Conservation (phyloP, 1,284 basidiomycete genomes). For the Papiliotrema terrestris region DNA sequence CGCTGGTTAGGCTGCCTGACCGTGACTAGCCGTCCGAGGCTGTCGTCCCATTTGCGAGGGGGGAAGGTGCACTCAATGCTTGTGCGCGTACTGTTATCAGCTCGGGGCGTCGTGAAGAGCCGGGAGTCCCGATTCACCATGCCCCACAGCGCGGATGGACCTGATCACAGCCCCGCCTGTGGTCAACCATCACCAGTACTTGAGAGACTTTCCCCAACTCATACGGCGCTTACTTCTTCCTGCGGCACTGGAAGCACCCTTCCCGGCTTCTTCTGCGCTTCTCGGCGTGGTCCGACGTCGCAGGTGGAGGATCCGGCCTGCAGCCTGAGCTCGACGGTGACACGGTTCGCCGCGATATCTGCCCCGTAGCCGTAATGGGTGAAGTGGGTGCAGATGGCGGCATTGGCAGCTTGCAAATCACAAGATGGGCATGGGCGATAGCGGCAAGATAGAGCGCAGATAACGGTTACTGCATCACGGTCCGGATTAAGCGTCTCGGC, state of each 20-base stretch:
- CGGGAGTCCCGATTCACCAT: background rate
- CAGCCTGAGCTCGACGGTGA: too few relatives aligned
- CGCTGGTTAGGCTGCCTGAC: background rate
- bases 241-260: conserved; percentile 1
- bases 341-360: too few relatives aligned
- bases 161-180: background rate
- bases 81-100: background rate
- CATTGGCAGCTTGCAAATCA: too few relatives aligned
- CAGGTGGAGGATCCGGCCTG: too few relatives aligned
- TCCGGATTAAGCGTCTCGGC: too few relatives aligned
- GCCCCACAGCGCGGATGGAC: background rate
- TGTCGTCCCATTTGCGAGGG: background rate
- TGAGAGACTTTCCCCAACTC: background rate
- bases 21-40: background rate
- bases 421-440: too few relatives aligned
- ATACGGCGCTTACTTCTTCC: background rate
- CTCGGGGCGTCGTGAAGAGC: background rate
- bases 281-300: too few relatives aligned
- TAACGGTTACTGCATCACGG: too few relatives aligned
- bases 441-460: too few relatives aligned
- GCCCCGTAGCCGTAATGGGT: too few relatives aligned
- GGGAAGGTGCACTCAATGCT: background rate
- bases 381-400: too few relatives aligned
- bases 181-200: background rate
- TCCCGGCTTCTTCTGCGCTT: background rate